These are phyloP conservation scores for Westerdykella aurantiaca DNA, from an alignment of 2,329 filamentous ascomycete species.

Conservation along the genomic window DNA sequence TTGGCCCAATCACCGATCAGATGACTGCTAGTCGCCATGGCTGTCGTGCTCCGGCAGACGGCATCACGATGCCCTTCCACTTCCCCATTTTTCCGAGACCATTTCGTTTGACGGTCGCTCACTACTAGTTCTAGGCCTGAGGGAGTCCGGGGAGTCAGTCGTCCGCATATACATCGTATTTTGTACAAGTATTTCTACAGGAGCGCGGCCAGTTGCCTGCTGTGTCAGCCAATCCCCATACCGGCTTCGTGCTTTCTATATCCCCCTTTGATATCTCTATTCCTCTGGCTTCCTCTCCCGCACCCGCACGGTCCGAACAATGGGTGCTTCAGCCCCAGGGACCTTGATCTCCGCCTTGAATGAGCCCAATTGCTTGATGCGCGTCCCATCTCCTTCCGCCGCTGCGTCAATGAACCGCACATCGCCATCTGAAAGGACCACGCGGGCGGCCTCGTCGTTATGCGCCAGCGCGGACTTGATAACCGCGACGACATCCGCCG, in stretches of 20 bases:
- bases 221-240: not conserved
- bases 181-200: slow-evolving; percentile 26
- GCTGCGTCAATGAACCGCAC: slow-evolving; percentile 44
- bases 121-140: too few relatives aligned
- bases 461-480: slow-evolving; percentile 46
- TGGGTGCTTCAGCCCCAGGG: slow-evolving; percentile 40
- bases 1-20: slow-evolving; percentile 9
- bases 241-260: not conserved
- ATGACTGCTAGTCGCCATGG: slow-evolving; percentile 1
- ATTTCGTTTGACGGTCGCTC: not conserved
- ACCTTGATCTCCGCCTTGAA: slow-evolving; percentile 49
- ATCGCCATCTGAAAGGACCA: slow-evolving; percentile 47
- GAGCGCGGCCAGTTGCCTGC: not conserved
- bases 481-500: slow-evolving; percentile 45
- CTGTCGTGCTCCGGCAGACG: slow-evolving; percentile 17
- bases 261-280: slow-evolving; percentile 2
- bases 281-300: slow-evolving; percentile 24
- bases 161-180: slow-evolving; percentile 9
- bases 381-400: slow-evolving; percentile 36
- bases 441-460: slow-evolving; percentile 47
- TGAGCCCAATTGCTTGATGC: slow-evolving; percentile 50
- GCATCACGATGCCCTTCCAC: slow-evolving; percentile 11
- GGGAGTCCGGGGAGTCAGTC: not conserved
- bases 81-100: not conserved
- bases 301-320: slow-evolving; percentile 29